Conservation (phyloP, 2,329 filamentous ascomycete species). For the Neoscytalidium dimidiatum region DNA sequence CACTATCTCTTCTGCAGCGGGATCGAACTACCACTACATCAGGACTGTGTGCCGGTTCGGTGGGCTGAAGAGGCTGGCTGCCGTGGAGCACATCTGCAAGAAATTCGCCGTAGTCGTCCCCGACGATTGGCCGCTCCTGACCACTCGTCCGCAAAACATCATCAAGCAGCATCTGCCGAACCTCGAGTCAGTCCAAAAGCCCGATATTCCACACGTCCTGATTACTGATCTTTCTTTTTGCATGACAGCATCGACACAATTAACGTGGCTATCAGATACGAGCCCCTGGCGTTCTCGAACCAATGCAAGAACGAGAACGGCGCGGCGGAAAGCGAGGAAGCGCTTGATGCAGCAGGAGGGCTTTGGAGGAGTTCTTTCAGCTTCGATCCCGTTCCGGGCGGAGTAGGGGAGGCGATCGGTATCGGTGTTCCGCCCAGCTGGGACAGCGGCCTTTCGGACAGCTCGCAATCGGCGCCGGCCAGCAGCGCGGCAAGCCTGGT, state of each 20-base stretch:
- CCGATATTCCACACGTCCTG: background rate
- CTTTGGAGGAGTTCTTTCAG: background rate
- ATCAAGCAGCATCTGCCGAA: conserved; percentile 11
- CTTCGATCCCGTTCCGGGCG: background rate
- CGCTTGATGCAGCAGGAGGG: no score
- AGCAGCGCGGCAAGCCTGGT: background rate
- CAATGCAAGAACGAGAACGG: background rate
- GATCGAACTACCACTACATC: conserved; percentile 7
- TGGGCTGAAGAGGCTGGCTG: background rate
- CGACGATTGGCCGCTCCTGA: background rate
- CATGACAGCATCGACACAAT: background rate
- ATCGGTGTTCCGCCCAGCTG: background rate
- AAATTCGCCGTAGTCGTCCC: background rate
- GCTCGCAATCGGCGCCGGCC: background rate
- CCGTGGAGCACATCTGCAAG: conserved; percentile 8
- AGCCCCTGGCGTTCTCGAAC: background rate
- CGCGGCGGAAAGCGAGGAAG: background rate
- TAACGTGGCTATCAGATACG: conserved; percentile 1
- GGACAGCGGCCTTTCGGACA: background rate
- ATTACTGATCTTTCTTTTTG: background rate
- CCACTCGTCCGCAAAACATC: background rate
- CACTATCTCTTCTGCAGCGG: background rate
- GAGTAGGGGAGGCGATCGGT: no score
- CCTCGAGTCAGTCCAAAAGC: background rate
- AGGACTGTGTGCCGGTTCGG: conserved; percentile 1